A percentile compares a stretch with the other conserved stretches of the same genome.
Conservation (phyloP, 1,284 basidiomycete species). For the Leccinum griseonigrum region DNA sequence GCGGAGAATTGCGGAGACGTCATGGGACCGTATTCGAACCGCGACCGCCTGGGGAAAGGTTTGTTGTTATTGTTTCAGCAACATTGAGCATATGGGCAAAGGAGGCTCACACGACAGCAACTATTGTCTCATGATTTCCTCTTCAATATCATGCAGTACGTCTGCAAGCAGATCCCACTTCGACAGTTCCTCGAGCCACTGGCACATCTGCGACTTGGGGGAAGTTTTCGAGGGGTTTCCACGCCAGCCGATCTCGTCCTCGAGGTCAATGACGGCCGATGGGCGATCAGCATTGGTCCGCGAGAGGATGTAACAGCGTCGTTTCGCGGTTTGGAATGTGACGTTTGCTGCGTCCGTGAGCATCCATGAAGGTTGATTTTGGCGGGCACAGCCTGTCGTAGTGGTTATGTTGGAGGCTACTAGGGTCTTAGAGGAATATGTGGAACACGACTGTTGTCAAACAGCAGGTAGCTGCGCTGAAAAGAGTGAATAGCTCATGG, state of each 20-base stretch:
- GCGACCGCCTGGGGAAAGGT: constrained; percentile 39
- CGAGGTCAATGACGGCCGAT: constrained; percentile 26
- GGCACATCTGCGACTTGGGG: constrained; percentile 52
- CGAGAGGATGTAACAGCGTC: constrained; percentile 69
- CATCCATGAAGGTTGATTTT: constrained; percentile 83
- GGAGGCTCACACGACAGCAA: constrained; percentile 34
- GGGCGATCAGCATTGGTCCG: constrained; percentile 27
- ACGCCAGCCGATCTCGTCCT: constrained; percentile 55
- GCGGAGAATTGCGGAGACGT: constrained; percentile 60
- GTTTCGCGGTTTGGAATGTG: constrained; percentile 83
- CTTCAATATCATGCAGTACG: constrained; percentile 89
- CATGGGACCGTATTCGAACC: constrained; percentile 83
- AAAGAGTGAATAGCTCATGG: neutral
- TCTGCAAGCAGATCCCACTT: constrained; percentile 92
- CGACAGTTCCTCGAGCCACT: constrained; percentile 88
- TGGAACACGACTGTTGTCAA: constrained; percentile 92
- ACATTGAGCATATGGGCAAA: constrained; percentile 17
- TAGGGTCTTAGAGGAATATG: constrained; percentile 86
- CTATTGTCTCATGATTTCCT: constrained; percentile 71
- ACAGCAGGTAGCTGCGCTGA: constrained; percentile 63
- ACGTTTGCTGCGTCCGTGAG: constrained; percentile 87
- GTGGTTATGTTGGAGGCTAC: constrained; percentile 70
- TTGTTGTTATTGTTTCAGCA: neutral
- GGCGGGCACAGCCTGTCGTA: constrained; percentile 47
- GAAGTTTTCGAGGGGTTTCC: constrained; percentile 16